Evolutionary conservation across 176 grass and related monocot genomes (phyloP).

Genomic region (Canna indica): DNA sequence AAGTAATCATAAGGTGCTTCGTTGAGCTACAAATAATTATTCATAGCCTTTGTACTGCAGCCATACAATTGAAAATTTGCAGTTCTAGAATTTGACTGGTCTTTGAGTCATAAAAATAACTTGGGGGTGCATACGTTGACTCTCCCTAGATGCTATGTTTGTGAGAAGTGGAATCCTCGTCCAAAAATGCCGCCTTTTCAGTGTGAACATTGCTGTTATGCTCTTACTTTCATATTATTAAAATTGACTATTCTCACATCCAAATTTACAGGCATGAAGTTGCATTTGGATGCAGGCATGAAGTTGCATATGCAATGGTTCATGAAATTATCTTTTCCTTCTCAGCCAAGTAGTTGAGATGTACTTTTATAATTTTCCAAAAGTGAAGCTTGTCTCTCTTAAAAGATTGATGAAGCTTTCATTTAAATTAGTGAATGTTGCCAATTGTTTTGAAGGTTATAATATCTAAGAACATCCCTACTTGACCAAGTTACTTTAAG

Average conservation of each 20-base stretch:
- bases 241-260: conserved; percentile 14
- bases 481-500: background rate
- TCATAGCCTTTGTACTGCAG: background rate
- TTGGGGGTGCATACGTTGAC: background rate
- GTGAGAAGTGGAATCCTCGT: background rate
- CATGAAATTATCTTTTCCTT: conserved; percentile 98
- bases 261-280: too few species aligned
- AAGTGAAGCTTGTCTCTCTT: background rate
- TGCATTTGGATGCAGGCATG: too few species aligned
- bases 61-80: background rate
- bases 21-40: background rate
- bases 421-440: background rate
- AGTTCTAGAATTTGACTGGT: background rate
- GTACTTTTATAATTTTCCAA: background rate
- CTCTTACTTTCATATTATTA: background rate
- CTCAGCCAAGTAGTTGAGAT: conserved; percentile 74
- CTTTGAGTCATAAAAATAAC: background rate
- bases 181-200: background rate
- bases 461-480: background rate
- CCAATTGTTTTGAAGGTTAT: background rate
- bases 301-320: conserved; percentile 45
- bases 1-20: background rate
- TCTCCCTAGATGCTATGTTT: background rate
- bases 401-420: background rate
- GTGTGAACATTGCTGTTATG: background rate